phyloP scores from a whole-genome alignment of 2,329 filamentous ascomycete species.

The Clarireedia homoeocarpa region DNA sequence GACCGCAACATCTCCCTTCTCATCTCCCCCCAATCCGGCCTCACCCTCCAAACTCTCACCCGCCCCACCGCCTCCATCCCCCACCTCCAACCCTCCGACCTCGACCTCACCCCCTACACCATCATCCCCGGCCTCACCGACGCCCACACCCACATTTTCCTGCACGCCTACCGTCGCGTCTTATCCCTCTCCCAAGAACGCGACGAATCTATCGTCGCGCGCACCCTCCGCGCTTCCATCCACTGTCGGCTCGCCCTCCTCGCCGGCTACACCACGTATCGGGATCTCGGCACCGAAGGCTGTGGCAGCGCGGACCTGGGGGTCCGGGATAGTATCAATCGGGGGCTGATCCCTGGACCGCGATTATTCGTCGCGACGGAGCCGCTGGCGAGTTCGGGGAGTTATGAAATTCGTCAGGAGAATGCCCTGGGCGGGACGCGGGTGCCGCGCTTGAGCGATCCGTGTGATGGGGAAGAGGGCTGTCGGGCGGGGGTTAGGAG shows the following conservation, averaged over 20 bases:
- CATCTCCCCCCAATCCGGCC: not conserved
- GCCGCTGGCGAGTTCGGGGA: not conserved
- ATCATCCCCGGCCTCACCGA: not conserved
- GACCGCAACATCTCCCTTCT: not conserved
- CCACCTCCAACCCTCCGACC: not conserved
- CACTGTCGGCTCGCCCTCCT: not conserved
- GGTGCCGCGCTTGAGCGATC: not conserved
- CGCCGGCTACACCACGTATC: not conserved
- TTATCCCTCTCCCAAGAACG: not conserved
- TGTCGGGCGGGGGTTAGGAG: not conserved
- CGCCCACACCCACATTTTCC: not conserved
- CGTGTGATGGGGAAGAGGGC: not conserved
- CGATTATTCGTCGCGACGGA: not conserved
- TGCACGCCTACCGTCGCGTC: not conserved
- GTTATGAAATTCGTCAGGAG: not conserved
- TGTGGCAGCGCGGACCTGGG: not conserved
- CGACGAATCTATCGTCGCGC: not conserved
- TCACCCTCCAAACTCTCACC: not conserved
- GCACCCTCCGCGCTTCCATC: not conserved
- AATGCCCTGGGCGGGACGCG: not conserved
- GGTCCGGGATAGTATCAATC: not conserved
- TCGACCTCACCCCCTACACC: not conserved
- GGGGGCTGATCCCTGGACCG: not conserved
- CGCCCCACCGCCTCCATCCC: not conserved
- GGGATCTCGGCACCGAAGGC: not conserved